A percentile compares a stretch with the other conserved stretches of the same genome.
phyloP scores from a whole-genome alignment of 1,284 basidiomycete species.

The Cystobasidium pallidum region DNA sequence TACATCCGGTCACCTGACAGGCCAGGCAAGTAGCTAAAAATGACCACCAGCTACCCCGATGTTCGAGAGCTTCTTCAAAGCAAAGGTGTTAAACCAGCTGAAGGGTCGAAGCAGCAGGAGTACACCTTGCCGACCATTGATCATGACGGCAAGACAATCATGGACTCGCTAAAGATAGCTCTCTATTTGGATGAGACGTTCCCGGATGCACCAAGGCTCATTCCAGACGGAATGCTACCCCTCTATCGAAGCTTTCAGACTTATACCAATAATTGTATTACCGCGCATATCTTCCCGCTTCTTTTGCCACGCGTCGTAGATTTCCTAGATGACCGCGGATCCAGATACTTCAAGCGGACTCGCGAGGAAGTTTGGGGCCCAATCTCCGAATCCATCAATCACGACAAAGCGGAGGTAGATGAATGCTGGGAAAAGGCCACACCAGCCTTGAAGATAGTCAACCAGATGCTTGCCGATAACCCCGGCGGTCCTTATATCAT shows the following conservation, averaged over 20 bases:
- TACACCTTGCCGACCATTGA: slow-evolving; percentile 39
- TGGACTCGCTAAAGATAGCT: slow-evolving; percentile 39
- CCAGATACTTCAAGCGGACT: slow-evolving; percentile 34
- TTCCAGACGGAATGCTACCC: slow-evolving; percentile 12
- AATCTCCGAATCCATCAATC: slow-evolving; percentile 28
- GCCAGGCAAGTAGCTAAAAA: too few relatives aligned
- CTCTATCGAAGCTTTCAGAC: slow-evolving; percentile 16
- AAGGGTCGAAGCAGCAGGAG: slow-evolving; percentile 10
- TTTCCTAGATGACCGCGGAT: slow-evolving; percentile 37
- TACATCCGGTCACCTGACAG: not conserved
- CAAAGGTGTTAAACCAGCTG: slow-evolving; percentile 27
- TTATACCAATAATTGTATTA: not conserved
- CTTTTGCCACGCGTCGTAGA: slow-evolving; percentile 29
- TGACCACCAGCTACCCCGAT: slow-evolving; percentile 23
- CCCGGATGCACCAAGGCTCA: slow-evolving; percentile 25
- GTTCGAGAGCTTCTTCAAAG: slow-evolving; percentile 25
- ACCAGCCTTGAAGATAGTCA: slow-evolving; percentile 19
- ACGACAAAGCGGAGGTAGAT: slow-evolving; percentile 31
- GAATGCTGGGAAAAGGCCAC: slow-evolving; percentile 22
- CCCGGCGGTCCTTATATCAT: slow-evolving; percentile 34
- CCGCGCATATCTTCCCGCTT: slow-evolving; percentile 30
- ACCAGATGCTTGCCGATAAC: slow-evolving; percentile 24
- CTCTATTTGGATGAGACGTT: slow-evolving; percentile 31
- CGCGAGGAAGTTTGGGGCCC: slow-evolving; percentile 35
- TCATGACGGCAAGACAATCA: slow-evolving; percentile 32